Base-by-base conservation (phyloP, 176 grass and related monocot genomes). In the Alopecurus myosuroides region DNA sequence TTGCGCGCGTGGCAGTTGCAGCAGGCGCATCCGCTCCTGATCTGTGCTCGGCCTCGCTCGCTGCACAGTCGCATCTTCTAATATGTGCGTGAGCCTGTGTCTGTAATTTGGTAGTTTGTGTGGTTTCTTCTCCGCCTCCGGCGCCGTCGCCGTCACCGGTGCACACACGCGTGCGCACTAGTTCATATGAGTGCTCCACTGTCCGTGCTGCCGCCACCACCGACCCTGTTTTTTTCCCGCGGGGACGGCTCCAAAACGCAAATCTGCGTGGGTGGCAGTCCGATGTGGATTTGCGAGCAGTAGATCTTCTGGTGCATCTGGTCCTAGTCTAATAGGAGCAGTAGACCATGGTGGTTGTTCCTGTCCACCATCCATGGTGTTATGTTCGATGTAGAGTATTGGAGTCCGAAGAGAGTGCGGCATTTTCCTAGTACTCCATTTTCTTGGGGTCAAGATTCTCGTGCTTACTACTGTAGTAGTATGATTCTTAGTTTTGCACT, bases 221-320 rank as follows among this genome's bases (percentile, higher is more conserved):
- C 31, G 62, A 51, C 61, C 52, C 5, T 12, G 25, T 62, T 9
- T 28, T 22, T 3, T 22, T 10, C 51, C 18, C 30, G 11, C 63
- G 15, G 3, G 49, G 1, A 13, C 29, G 51, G 77, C 29, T n/a
- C 51, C 63, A 61, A 26, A 3, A 10, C 70, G 36, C 8, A 25
- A 77, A 52, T 45, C 19, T 20, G n/a, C 8, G 5, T 4, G 29
- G 9, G 62, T 20, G 72, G 50, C 45, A 17, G 28, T 22, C 19
- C 12, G 88, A 86, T 79, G 88, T 72, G 75, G 84, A 87, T 87
- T 87, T 84, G 79, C 66, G 80, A 90, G 42, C 88, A n/a, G n/a
- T n/a, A n/a, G 52, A 90, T 77, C 70, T 7, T 0, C 23, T 18
- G 42, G 20, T n/a, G 23, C 15, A 52, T 68, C 22, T 39, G 45